These are phyloP conservation scores for Gastrolobium bilobum DNA, from an alignment of 306 rosid genomes.

Conservation along the genomic window DNA sequence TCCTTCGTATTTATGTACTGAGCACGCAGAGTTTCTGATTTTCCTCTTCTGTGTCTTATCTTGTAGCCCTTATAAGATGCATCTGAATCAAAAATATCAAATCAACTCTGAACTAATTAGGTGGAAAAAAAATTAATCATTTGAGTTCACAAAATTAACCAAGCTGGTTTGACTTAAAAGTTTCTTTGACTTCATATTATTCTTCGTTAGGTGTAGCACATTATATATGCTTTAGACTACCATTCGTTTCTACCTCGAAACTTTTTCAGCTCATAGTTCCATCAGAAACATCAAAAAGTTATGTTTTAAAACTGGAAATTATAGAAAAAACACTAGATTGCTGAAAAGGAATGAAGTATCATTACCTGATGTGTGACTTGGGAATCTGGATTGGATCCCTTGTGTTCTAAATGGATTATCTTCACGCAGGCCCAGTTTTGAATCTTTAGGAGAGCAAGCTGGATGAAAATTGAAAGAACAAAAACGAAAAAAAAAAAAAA, in stretches of 20 bases:
- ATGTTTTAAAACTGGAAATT: slow-evolving; percentile 14
- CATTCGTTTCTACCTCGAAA: background rate
- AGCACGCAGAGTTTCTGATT: slow-evolving; percentile 93
- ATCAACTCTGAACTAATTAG: slow-evolving; percentile 34
- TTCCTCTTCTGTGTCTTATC: slow-evolving; percentile 82
- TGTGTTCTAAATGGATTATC: slow-evolving; percentile 57
- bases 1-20: slow-evolving; percentile 96
- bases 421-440: slow-evolving; percentile 54
- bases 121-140: slow-evolving; percentile 1
- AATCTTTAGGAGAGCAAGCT: slow-evolving; percentile 65
- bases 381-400: slow-evolving; percentile 60
- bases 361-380: slow-evolving; percentile 71
- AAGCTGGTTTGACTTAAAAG: slow-evolving; percentile 30
- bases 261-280: slow-evolving; percentile 22
- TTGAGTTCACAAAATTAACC: slow-evolving; percentile 32
- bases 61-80: slow-evolving; percentile 56
- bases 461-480: slow-evolving; percentile 51
- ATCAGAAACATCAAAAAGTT: slow-evolving; percentile 18
- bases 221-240: slow-evolving; percentile 19
- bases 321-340: slow-evolving; percentile 31
- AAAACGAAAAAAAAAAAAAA: slow-evolving; percentile 15
- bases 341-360: slow-evolving; percentile 50
- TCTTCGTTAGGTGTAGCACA: background rate
- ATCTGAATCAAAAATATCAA: slow-evolving; percentile 63
- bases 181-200: slow-evolving; percentile 10